Percentiles rank a stretch among this genome's conserved stretches.
phyloP scores from a whole-genome alignment of 768 basidiomycete genomes.

The Suillus spraguei region DNA sequence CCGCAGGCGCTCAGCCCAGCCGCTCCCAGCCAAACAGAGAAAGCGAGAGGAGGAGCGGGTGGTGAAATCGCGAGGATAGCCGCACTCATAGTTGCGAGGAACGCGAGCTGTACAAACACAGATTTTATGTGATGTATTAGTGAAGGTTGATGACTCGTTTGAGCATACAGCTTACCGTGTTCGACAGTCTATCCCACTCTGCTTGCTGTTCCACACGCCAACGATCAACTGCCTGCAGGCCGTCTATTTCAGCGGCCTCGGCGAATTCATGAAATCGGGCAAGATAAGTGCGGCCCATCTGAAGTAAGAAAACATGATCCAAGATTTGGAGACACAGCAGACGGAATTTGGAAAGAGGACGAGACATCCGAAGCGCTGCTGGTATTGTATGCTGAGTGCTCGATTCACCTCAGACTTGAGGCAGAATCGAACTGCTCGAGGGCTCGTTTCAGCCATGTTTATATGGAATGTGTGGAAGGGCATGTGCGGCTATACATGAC shows the following conservation, averaged over 20 bases:
- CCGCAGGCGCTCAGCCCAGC: not conserved
- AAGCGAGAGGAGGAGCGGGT: constrained; percentile 2
- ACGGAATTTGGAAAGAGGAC: not conserved
- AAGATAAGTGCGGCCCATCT: not conserved
- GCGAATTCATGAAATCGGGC: not conserved
- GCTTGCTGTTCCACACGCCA: not conserved
- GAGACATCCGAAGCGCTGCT: not conserved
- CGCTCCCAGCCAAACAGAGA: not conserved
- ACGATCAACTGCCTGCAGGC: not conserved
- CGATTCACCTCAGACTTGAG: not conserved
- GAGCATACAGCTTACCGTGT: not conserved
- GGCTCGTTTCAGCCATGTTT: not conserved
- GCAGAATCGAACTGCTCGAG: not conserved
- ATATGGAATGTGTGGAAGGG: not conserved
- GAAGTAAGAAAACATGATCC: not conserved
- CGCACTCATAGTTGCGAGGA: not conserved
- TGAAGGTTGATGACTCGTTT: not conserved
- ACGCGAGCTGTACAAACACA: not conserved
- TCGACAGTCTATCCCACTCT: constrained; percentile 2
- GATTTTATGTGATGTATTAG: not conserved
- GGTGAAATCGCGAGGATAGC: constrained; percentile 6
- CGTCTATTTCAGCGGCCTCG: not conserved
- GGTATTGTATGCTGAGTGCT: not conserved
- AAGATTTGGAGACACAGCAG: constrained; percentile 3
- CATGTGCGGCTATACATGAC: not conserved